Evolutionary conservation across 176 grass and related monocot species (phyloP), one percentile per base, ranked within the genome.

Genomic region (Themeda triandra): DNA sequence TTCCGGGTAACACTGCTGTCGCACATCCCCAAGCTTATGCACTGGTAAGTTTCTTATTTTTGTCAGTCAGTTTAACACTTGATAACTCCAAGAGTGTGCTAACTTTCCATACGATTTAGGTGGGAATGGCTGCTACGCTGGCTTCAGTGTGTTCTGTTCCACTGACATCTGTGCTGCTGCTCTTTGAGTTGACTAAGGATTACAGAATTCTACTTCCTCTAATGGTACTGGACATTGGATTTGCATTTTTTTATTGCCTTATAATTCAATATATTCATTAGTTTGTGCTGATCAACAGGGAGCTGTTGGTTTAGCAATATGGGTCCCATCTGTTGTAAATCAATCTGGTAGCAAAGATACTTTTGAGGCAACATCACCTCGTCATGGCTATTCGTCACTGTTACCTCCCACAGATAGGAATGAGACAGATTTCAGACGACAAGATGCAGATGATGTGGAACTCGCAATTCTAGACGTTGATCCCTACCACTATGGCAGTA

Each of bases 161-260:
- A 36, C 87, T 95, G 79, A 98, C 96, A 30, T 99, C 96, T 35
- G 96, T 96, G 77, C 85, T 99, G 21, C 91, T 99, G 28, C 93
- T 99, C 66, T 99, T 99, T 82, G 96, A 99, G 86, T 87, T 99
- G 27, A 99, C 93, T 60, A 99, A 99, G 90, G 96, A 99, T 75
- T 99, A 99, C 78, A 93, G 91, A 75, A 99, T 99, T 92, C 79
- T 99, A 27, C 96, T 96, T 56, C 96, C 96, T 53, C 83, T 99
- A 54, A 99, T 99, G 93, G 96, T 99, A 92, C 49, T 70, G 83
- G 63, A 10, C 6, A 11, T 56, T 62, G 62, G 13, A 19, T 72
- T 60, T 88, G 8, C 46, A 83, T 86, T 88, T 54, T 81, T 66
- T 63, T 63, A 36, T 59, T 41, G 85, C 63, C 48, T 70, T 85